Evolutionary conservation across 495 filamentous ascomycete species (phyloP).

Genomic region (Niebla homalea): DNA sequence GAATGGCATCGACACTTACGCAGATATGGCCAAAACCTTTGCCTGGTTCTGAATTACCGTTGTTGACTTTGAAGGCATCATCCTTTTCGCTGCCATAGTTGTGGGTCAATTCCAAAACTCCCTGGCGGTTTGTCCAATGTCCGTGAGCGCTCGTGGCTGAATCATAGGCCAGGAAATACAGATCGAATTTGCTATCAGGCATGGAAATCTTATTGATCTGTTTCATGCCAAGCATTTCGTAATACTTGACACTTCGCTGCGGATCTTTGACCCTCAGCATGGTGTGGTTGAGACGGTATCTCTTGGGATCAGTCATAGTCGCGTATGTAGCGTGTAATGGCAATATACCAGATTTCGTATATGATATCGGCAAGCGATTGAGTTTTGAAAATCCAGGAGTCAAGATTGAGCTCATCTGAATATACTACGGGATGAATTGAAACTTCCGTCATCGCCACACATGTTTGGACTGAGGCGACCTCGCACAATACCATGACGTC

Average conservation of each 20-base stretch:
- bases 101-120: slow-evolving; percentile 86
- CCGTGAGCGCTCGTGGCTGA: slow-evolving; percentile 43
- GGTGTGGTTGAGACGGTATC: slow-evolving; percentile 70
- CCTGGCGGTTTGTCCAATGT: slow-evolving; percentile 71
- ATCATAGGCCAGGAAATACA: slow-evolving; percentile 76
- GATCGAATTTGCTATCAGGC: slow-evolving; percentile 75
- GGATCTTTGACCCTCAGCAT: slow-evolving; percentile 96
- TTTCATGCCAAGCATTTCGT: slow-evolving; percentile 83
- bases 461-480: no score
- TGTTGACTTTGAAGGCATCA: slow-evolving; percentile 65
- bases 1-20: slow-evolving; percentile 79
- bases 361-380: no score
- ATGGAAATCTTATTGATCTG: slow-evolving; percentile 62
- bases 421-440: no score
- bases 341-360: no score
- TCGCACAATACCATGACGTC: no score
- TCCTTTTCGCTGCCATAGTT: slow-evolving; percentile 93
- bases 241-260: slow-evolving; percentile 80
- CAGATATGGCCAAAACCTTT: slow-evolving; percentile 85
- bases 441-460: no score
- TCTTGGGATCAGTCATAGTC: slow-evolving; percentile 67
- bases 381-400: no score
- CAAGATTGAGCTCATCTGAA: no score
- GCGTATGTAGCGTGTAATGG: slow-evolving; percentile 10
- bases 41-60: slow-evolving; percentile 79